A percentile compares a stretch with the other conserved stretches of the same genome.
These are phyloP conservation scores for Sporothrix globosa DNA, from an alignment of 2,329 filamentous ascomycete species.

Conservation along the genomic window DNA sequence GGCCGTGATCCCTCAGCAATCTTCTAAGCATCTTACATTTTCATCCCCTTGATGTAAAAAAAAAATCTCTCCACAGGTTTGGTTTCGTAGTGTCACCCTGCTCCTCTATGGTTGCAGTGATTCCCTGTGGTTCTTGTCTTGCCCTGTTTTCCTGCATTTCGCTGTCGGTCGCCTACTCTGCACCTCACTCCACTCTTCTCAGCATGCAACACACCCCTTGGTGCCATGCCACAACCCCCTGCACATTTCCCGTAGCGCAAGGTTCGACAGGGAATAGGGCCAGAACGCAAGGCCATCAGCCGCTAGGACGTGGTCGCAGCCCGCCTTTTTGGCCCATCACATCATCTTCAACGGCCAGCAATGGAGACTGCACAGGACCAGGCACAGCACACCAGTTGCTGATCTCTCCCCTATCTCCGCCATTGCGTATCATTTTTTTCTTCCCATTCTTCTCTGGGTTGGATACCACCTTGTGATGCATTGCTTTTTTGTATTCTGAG, in stretches of 20 bases:
- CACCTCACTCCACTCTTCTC: neutral
- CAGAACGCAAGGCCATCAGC: neutral
- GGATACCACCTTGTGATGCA: neutral
- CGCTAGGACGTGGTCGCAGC: neutral
- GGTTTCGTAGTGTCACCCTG: neutral
- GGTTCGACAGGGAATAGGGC: neutral
- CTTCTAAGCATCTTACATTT: neutral
- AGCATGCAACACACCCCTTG: slow-evolving; percentile 1
- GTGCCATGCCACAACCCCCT: neutral
- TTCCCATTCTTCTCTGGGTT: neutral
- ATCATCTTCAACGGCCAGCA: slow-evolving; percentile 24
- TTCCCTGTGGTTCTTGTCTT: no score
- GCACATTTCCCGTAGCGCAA: neutral
- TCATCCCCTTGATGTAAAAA: neutral
- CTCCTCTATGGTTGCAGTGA: neutral
- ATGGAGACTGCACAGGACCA: neutral
- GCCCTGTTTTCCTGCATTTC: neutral
- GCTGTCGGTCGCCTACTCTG: neutral
- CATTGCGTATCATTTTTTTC: neutral
- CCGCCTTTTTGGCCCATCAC: slow-evolving; percentile 7
- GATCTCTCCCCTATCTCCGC: slow-evolving; percentile 1
- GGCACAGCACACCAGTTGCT: slow-evolving; percentile 14
- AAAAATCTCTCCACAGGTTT: no score
- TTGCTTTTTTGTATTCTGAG: no score
- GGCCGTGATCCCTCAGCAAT: neutral